Conservation (phyloP, 805 yeast species). For the Teunomyces barrocoloradensis region DNA sequence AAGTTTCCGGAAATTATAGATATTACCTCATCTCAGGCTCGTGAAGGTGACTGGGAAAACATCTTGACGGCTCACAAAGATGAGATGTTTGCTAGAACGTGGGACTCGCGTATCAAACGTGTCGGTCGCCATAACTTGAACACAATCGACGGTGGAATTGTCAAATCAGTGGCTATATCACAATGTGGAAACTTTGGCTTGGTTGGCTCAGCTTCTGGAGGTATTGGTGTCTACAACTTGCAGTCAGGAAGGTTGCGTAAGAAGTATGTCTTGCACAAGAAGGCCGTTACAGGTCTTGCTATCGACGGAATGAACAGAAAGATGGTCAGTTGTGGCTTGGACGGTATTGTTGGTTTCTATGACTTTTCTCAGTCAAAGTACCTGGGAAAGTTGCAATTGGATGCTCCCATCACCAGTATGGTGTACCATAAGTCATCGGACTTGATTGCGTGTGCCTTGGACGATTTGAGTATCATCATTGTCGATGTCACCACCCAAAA, state of each 20-base stretch:
- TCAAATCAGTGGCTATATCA: conserved; percentile 73
- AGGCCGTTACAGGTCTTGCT: conserved; percentile 83
- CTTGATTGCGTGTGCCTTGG: conserved; percentile 79
- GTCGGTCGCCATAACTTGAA: conserved; percentile 70
- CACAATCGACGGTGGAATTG: conserved; percentile 77
- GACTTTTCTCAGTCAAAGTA: conserved; percentile 72
- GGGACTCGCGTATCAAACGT: conserved; percentile 79
- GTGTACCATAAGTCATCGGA: conserved; percentile 81
- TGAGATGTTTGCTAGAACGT: conserved; percentile 81
- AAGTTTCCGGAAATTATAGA: conserved; percentile 75
- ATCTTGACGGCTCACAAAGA: conserved; percentile 84
- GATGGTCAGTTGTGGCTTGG: conserved; percentile 84
- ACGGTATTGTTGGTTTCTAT: conserved; percentile 84
- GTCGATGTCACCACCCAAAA: conserved; percentile 79
- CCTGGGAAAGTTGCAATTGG: conserved; percentile 64
- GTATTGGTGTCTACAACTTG: conserved; percentile 80
- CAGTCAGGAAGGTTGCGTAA: conserved; percentile 87
- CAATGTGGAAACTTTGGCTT: conserved; percentile 95
- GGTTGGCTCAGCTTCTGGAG: conserved; percentile 85
- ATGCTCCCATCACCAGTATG: conserved; percentile 75
- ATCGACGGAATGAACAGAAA: conserved; percentile 87
- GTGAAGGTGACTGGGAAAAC: conserved; percentile 93
- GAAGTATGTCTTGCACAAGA: conserved; percentile 66
- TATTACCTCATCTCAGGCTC: conserved; percentile 68
- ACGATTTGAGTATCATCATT: conserved; percentile 79